phyloP scores from a whole-genome alignment of 352 stramenopile species.

The Phytophthora cryptogea region DNA sequence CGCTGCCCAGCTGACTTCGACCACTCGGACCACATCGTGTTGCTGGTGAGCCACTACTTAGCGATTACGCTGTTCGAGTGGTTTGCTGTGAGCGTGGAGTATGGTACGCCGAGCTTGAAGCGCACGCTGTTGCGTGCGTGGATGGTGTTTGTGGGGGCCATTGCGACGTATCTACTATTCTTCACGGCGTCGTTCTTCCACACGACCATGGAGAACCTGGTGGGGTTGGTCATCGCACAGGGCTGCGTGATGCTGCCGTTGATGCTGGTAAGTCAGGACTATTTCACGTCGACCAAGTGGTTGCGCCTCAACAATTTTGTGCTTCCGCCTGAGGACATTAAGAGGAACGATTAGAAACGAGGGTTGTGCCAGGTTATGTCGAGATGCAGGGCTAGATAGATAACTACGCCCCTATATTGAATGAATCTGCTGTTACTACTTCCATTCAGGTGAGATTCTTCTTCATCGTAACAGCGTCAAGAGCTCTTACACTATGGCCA shows the following conservation, averaged over 20 bases:
- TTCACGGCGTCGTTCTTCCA: conserved; percentile 78
- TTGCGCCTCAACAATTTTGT: conserved; percentile 74
- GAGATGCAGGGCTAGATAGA: conserved; percentile 18
- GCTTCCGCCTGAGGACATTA: conserved; percentile 41
- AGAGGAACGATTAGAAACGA: conserved; percentile 24
- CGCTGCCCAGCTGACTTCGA: conserved; percentile 64
- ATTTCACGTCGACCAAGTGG: conserved; percentile 38
- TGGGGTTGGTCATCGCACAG: conserved; percentile 65
- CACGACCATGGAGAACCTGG: conserved; percentile 63
- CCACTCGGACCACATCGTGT: conserved; percentile 80
- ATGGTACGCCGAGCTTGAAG: conserved; percentile 44
- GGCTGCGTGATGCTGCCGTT: conserved; percentile 63
- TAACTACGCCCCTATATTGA: conserved; percentile 15
- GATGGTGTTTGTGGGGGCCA: conserved; percentile 41
- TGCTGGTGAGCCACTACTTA: conserved; percentile 76
- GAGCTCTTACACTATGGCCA: conserved; percentile 27
- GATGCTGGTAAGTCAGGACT: conserved; percentile 71
- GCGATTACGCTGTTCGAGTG: conserved; percentile 76
- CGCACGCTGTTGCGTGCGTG: conserved; percentile 49
- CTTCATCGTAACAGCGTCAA: background rate
- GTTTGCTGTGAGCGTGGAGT: conserved; percentile 67
- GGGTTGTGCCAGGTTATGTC: background rate
- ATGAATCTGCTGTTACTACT: conserved; percentile 18
- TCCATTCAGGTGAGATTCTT: conserved; percentile 1
- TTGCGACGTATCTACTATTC: conserved; percentile 64